Evolutionary conservation across 116 monocot genomes (phyloP).

Genomic region (Phalaenopsis hybrid): DNA sequence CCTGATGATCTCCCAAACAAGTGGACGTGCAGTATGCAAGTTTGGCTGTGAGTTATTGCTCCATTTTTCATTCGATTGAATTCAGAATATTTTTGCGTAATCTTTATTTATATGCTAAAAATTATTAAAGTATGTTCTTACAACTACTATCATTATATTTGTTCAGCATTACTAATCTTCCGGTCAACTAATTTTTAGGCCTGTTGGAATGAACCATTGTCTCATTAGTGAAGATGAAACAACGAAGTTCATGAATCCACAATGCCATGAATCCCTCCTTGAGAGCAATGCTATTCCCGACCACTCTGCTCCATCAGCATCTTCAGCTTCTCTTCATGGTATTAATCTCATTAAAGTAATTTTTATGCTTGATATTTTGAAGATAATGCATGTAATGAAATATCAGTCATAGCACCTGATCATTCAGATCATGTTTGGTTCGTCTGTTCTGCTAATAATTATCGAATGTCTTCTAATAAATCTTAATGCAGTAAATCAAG

Average conservation of each 20-base stretch:
- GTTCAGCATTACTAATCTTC: neutral
- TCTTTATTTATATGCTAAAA: neutral
- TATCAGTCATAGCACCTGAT: neutral
- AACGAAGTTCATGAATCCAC: neutral
- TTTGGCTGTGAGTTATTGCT: slow-evolving; percentile 80
- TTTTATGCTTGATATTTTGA: neutral
- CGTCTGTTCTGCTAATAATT: neutral
- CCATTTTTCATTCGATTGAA: neutral
- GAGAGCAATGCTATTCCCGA: neutral
- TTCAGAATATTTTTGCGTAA: neutral
- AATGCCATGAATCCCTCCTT: neutral
- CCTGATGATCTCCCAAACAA: slow-evolving; percentile 61
- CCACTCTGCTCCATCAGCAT: neutral
- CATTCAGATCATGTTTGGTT: neutral
- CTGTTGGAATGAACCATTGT: neutral
- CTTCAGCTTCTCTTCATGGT: neutral
- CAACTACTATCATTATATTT: too few relatives aligned
- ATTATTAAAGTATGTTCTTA: neutral
- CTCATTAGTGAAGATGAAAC: neutral
- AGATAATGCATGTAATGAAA: neutral
- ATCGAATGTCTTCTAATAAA: neutral
- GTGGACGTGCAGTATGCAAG: slow-evolving; percentile 79
- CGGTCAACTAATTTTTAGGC: neutral
- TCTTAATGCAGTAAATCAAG: neutral
- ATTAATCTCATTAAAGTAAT: neutral